Base-by-base conservation (phyloP, 108 stramenopile genomes). In the Conticribra guillardii region DNA sequence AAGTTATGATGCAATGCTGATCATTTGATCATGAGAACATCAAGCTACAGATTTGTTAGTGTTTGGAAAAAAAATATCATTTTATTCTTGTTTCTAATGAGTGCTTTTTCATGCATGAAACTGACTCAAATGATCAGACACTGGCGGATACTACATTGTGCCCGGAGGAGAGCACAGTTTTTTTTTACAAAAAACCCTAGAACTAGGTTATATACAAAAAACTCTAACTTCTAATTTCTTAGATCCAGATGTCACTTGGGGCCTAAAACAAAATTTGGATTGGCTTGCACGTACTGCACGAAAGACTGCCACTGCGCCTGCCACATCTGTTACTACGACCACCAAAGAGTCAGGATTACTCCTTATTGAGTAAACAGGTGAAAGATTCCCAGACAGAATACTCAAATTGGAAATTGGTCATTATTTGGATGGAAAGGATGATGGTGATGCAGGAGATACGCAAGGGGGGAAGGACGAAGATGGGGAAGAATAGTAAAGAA, bases 131-230 rank as follows among this genome's bases (percentile, higher is more conserved):
- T 51, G 16, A 17, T 14, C 16, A 51, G 50, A 18, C 50, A 51
- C 50, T 17, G 50, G 17, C 16, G 50, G 50, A 17, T 51, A 51
- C 50, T 51, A 51, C 50, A 51, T 51, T 21, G 19, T 51, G 4
- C 4, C 50, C 18, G 19, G 19, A 4, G 50, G 16, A 21, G 50
- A 51, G 18, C 16, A 18, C 18, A 4, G 50, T 51, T 4, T 4
- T 51, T 51, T 19, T 19, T 51, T 21, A 51, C 4, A 18, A 51
- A 17, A 16, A 4, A 51, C 18, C 18, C 16, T 16, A 51, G 4
- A 19, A 51, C 19, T 51, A 14, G 5, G 5, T 51, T 21, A 4
- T 14, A 18, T 17, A 51, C 4, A 4, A 19, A 11, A 4, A 21
- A n/a, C n/a, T 19, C 18, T 16, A 21, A 21, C 4, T 17, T 51